Conservation (phyloP, 805 yeast genomes). For the Candida maris region DNA sequence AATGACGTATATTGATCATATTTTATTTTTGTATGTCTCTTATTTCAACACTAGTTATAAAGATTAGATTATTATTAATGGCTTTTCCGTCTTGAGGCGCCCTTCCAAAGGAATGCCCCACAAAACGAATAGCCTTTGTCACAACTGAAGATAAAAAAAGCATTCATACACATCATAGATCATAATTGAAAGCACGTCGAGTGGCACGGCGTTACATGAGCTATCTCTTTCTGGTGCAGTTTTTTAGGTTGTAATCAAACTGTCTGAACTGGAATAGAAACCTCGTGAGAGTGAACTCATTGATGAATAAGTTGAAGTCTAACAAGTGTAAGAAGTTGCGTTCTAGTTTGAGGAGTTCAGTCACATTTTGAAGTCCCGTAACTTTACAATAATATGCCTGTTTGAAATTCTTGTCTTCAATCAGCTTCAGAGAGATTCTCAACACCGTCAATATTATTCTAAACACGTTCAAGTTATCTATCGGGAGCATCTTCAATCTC, state of each 20-base stretch:
- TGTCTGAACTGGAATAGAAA: constrained; percentile 31
- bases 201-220: background rate
- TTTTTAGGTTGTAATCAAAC: constrained; percentile 19
- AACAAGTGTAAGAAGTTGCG: constrained; percentile 38
- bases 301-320: constrained; percentile 39
- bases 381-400: constrained; percentile 41
- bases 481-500: constrained; percentile 24
- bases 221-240: background rate
- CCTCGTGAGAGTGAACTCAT: constrained; percentile 32
- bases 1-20: background rate
- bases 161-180: constrained; percentile 1
- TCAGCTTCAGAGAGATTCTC: constrained; percentile 37
- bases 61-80: background rate
- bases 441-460: constrained; percentile 37
- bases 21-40: background rate
- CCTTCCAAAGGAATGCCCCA: too few species aligned
- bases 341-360: constrained; percentile 39
- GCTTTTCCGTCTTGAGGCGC: too few species aligned
- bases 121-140: too few species aligned
- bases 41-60: constrained; percentile 1
- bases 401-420: constrained; percentile 43
- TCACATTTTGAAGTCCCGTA: constrained; percentile 39
- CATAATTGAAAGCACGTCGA: background rate
- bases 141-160: background rate
- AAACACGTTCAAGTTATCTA: constrained; percentile 37